Base-by-base conservation (phyloP, 2,329 filamentous ascomycete species). In the Thermomyces lanuginosus region DNA sequence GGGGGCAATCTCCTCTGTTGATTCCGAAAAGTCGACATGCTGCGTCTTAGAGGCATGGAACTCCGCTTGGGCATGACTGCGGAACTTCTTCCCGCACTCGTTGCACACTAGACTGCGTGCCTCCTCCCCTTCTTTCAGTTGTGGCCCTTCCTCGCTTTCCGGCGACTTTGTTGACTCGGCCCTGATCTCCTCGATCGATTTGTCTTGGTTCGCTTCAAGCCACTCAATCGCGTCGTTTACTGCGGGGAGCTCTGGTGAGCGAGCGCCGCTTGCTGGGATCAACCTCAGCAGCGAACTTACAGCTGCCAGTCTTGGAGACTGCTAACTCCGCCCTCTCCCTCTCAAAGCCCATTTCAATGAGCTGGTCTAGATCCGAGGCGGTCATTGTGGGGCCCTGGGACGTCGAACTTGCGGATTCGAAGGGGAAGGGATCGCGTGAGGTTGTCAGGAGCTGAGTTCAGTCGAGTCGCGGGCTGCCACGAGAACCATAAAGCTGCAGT, bases 1-100 rank as follows among this genome's bases (percentile, higher is more conserved):
- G 1, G 86, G 81, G 3, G 79, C 76, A 39, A 98, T 74, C 47
- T 91, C 83, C 44, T 95, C 86, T 3, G 80, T 86, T 0, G 84
- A 93, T 51, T 98, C 83, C 11, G 78, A 69, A 49, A 98, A 98
- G 53, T 93, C 78, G 24, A 74, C 71, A 53, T 98, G 89, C 25
- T 81, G 78, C 59, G 81, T 86, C 59, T 92, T 92, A 44, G 72
- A 72, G 16, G 83, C 89, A 49, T 98, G 89, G 49, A 82, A 92
- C 43, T 86, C 76, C 6, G 84, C 89, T 39, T 86, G 71, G 14
- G 73, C 72, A 37, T 76, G 70, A 44, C 72, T 81, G 39, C 80
- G 69, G 56, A 98, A 91, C 48, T 73, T 77, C 65, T 92, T 93
- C 46, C 78, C 77, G 48, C 89, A 98, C 30, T 93, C 86, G 38